These are phyloP conservation scores for Dissophora ornata DNA, from an alignment of 192 early-diverging fungal species.

Conservation along the genomic window DNA sequence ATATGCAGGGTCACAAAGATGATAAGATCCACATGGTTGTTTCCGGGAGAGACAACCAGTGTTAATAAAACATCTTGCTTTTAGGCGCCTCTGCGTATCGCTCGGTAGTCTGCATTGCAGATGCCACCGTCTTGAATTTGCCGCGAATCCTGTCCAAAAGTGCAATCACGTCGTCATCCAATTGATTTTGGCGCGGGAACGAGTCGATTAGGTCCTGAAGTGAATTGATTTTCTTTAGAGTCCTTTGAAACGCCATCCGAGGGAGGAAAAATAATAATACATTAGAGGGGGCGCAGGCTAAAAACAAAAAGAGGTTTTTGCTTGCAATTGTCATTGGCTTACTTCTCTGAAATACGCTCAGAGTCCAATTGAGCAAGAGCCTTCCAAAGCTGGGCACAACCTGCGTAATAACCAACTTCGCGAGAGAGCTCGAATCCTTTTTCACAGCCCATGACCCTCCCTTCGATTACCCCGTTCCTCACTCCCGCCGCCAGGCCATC, in stretches of 20 bases:
- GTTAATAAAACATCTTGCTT: conserved; percentile 54
- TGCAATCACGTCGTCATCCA: conserved; percentile 59
- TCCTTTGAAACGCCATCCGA: conserved; percentile 40
- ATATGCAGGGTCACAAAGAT: no score
- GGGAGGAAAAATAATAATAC: no score
- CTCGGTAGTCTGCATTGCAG: conserved; percentile 52
- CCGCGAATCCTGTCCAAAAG: conserved; percentile 65
- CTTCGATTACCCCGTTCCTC: conserved; percentile 62
- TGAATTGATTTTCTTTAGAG: conserved; percentile 59
- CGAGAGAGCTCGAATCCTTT: conserved; percentile 66
- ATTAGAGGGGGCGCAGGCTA: no score
- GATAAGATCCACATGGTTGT: neutral
- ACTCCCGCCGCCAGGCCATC: conserved; percentile 65
- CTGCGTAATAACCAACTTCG: conserved; percentile 67
- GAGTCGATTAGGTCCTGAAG: conserved; percentile 54
- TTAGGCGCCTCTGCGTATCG: conserved; percentile 46
- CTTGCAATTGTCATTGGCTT: conserved; percentile 5
- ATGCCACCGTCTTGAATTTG: conserved; percentile 62
- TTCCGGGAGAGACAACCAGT: neutral
- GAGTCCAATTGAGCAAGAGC: conserved; percentile 34
- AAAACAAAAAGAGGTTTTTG: neutral
- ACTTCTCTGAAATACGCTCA: conserved; percentile 57
- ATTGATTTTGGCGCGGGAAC: conserved; percentile 63
- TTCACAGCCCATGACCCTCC: conserved; percentile 65
- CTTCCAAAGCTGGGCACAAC: conserved; percentile 63